Conservation (phyloP, 306 rosid genomes). For the Dryas octopetala region DNA sequence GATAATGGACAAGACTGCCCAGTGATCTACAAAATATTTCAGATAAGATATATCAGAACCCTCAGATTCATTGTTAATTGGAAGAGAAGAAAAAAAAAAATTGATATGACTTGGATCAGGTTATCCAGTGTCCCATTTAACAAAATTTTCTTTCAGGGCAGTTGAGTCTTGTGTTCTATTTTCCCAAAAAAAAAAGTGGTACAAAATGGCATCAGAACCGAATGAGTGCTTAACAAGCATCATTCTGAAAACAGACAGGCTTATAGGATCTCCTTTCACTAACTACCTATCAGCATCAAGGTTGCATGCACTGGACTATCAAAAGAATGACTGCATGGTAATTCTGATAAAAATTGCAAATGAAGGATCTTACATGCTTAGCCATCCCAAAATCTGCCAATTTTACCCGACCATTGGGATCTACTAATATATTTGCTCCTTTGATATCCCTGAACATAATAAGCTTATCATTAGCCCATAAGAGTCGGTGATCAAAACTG, state of each 20-base stretch:
- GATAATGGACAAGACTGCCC: conserved; percentile 92
- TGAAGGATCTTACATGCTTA: conserved; percentile 44
- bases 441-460: conserved; percentile 77
- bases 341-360: background rate
- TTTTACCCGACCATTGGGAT: conserved; percentile 83
- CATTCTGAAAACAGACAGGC: background rate
- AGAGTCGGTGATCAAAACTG: background rate
- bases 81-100: background rate
- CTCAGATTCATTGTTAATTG: background rate
- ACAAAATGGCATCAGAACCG: background rate
- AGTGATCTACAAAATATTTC: conserved; percentile 60
- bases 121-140: background rate
- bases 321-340: background rate
- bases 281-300: background rate
- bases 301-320: background rate
- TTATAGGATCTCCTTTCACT: background rate
- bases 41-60: conserved; percentile 17
- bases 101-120: background rate
- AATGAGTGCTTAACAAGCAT: background rate
- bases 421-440: conserved; percentile 95
- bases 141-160: background rate
- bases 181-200: background rate
- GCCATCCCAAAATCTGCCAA: conserved; percentile 99
- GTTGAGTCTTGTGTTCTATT: background rate
- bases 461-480: conserved; percentile 16